These are phyloP conservation scores for Fomitopsis pinicola DNA, from an alignment of 1,284 basidiomycete species.

Conservation along the genomic window DNA sequence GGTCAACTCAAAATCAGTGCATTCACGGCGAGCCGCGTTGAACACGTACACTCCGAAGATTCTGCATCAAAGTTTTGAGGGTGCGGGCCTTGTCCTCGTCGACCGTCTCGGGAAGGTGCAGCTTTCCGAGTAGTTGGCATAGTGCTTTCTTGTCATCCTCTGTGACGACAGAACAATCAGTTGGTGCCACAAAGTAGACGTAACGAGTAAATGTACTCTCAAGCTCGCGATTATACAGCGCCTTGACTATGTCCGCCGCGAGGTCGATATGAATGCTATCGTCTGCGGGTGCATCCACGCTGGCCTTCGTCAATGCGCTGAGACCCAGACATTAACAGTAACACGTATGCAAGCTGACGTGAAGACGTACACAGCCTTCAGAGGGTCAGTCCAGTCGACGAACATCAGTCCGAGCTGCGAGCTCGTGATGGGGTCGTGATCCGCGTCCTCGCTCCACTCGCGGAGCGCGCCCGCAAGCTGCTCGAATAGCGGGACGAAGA, in stretches of 20 bases:
- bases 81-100: conserved; percentile 49
- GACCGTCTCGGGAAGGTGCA: conserved; percentile 69
- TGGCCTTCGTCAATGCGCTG: conserved; percentile 30
- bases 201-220: conserved; percentile 32
- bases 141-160: conserved; percentile 81
- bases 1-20: not conserved
- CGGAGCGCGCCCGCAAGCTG: conserved; percentile 67
- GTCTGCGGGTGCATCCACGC: conserved; percentile 38
- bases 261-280: conserved; percentile 74
- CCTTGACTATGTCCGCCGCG: conserved; percentile 70
- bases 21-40: not conserved
- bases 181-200: not conserved
- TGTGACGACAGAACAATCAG: conserved; percentile 23
- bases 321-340: conserved; percentile 9
- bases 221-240: conserved; percentile 45
- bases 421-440: conserved; percentile 78
- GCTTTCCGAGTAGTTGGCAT: conserved; percentile 75
- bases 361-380: conserved; percentile 65
- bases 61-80: conserved; percentile 55
- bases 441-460: conserved; percentile 57
- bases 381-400: conserved; percentile 91
- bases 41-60: conserved; percentile 54
- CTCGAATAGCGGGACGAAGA: conserved; percentile 75
- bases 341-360: not conserved
- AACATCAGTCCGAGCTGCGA: conserved; percentile 82